Evolutionary conservation across 1,139 yeast species (phyloP), one percentile per base, ranked within the genome.

Genomic region (Nakaseomyces uthaithaninus): DNA sequence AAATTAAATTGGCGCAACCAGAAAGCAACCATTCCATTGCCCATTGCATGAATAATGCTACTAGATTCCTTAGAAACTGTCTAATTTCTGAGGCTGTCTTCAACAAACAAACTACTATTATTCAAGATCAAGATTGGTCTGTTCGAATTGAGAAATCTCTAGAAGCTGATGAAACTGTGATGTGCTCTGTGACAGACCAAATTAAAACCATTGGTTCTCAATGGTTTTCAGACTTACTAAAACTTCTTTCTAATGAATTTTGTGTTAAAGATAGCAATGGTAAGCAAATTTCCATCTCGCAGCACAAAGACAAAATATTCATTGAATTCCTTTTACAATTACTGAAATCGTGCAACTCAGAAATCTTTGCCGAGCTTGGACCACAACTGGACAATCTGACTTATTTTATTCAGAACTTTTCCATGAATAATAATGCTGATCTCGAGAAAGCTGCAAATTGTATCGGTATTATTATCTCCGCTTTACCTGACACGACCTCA

Each of bases 101-200:
- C 8, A 74, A 68, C 0, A 63, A 69, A 19, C 54, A 63, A 1
- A 78, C 91, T 0, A 78, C 80, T 3, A 58, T 84, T 40, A 74
- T 74, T 0, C 63, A 72, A 16, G 95, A 85, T 57, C 83, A 79
- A 48, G 80, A 82, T 38, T 87, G 95, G 95, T 67, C 69, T 3
- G 63, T 73, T 0, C 69, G 91, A 52, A 55, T 84, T 20, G 87
- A 80, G n/a, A 82, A 77, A 42, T 85, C 93, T 0, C 44, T 83
- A 5, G 80, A 75, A 37, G 65, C 72, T 31, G 94, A 86, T 53
- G 68, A 67, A 2, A 56, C 53, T 1, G 84, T 83, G 1, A 63
- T 75, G 27, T 34, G 44, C 0, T 54, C 65, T 3, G 59, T 80
- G 4, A 47, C 52, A 8, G 38, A 47, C 3, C 46, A 57, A 14